Base-by-base conservation (phyloP, 768 basidiomycete species). In the Phaffia tasmanica region DNA sequence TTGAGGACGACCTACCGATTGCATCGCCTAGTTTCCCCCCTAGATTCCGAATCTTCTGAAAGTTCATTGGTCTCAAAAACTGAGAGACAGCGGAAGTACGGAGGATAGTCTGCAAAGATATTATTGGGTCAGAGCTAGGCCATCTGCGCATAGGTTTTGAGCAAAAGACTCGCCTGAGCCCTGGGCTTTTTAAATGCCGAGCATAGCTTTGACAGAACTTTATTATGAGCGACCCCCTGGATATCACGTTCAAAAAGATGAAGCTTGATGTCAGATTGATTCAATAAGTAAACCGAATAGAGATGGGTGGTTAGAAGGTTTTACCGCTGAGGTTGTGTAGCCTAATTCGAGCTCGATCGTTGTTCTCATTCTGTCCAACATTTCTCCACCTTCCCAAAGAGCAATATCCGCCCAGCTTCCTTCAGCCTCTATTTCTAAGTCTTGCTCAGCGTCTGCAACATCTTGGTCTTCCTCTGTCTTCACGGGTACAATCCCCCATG, bases 1-100 rank as follows among this genome's bases (percentile, higher is more conserved):
- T 5, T 42, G 35, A 42, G 11, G 11, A 11, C 35, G 11, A 42
- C 35, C 35, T 42, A 42, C 35, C 35, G 30, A 99, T 79, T 1
- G 88, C 86, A 62, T 84, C 81, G 1, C 95, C 95, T 0, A 98
- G 82, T 76, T 98, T 99, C 19, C 95, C 95, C 2, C 95, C 95
- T 0, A 99, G 79, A 71, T 89, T 89, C 15, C 95, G 83, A 73
- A 99, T 98, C 89, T 91, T 91, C 69, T 89, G 88, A 72, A 98
- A 97, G n/a, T 82, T 79, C 75, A 97, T 80, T 3, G 92, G 88
- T 49, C 79, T 80, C 57, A 98, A 79, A 75, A 93, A 99, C 59
- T 82, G 81, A 0, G 92, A 86, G 47, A 94, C 91, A 0, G 88
- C 89, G 42, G 80, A 78, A 70, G 88, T 87, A 35, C 92, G 82